Base-by-base conservation (phyloP, 257 asterid genomes). In the Ajuga chamaepitys region DNA sequence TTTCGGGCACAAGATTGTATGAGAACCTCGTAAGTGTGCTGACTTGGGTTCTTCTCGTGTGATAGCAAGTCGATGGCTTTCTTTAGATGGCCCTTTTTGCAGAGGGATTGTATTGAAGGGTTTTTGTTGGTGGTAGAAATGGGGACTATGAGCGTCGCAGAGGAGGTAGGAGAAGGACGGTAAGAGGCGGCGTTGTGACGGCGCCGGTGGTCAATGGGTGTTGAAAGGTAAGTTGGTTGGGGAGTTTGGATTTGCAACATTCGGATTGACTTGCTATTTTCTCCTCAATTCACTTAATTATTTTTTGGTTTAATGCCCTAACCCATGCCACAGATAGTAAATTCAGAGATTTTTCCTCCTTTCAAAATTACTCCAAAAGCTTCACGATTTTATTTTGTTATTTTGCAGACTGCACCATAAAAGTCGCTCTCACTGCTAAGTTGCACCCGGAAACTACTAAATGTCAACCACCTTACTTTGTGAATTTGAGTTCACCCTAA, bases 21-120 rank as follows among this genome's bases (percentile, higher is more conserved):
- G 64, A 92, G 89, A 54, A 87, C 86, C 78, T 92, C 95, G 85
- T 80, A 92, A 8, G 97, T 88, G 60, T 53, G 88, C 65, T 92
- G 98, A 38, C 83, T 56, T 2, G 95, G 92, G 62, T 74, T 81
- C 13, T 80, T 77, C 64, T 82, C 93, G 52, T 71, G 77, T 13
- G 82, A 60, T 26, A 92, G 88, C 67, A 86, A 77, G 14, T 82
- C 81, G 25, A 92, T 78, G 40, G 98, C 97, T 80, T 79, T 78
- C 71, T 87, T 85, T 47, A 92, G 85, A n/a, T 81, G 77, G 37
- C 96, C 96, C 68, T 81, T 87, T 70, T 70, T 78, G 84, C 97
- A 89, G 64, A 85, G 87, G 41, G 93, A 83, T 75, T 92, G 95
- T 40, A 92, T 92, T 64, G 78, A 58, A 4, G 62, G 81, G 81